Evolutionary conservation across 1,284 basidiomycete species (phyloP).

Genomic region (Laetiporus sulphureus): DNA sequence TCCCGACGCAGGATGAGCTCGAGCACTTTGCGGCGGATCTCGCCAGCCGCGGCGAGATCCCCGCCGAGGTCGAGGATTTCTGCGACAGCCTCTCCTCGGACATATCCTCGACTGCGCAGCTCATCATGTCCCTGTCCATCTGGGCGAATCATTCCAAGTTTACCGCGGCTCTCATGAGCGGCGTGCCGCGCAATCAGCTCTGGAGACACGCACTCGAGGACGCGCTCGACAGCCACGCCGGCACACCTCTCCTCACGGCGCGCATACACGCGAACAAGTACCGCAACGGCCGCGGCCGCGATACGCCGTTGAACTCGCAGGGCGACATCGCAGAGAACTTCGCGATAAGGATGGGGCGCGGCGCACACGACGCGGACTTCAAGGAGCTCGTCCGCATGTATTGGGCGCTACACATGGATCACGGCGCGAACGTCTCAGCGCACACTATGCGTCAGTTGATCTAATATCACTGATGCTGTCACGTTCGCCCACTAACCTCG

Average conservation of each 20-base stretch:
- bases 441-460: conserved; percentile 6
- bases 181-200: conserved; percentile 4
- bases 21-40: conserved; percentile 5
- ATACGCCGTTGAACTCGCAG: neutral
- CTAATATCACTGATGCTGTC: neutral
- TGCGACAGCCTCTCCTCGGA: conserved; percentile 5
- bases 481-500: neutral
- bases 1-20: conserved; percentile 2
- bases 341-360: conserved; percentile 3
- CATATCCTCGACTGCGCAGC: conserved; percentile 2
- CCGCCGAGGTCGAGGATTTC: conserved; percentile 5
- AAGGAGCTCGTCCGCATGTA: conserved; percentile 8
- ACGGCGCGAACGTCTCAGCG: conserved; percentile 9
- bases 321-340: conserved; percentile 7
- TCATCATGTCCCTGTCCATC: conserved; percentile 4
- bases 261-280: conserved; percentile 6
- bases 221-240: conserved; percentile 4
- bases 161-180: conserved; percentile 2
- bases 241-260: conserved; percentile 3
- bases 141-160: conserved; percentile 4
- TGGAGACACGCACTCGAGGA: conserved; percentile 7
- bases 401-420: conserved; percentile 9
- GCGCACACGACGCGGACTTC: conserved; percentile 2
- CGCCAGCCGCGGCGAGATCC: conserved; percentile 1
- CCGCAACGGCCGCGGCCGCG: neutral